Conservation (phyloP, 768 basidiomycete genomes). For the Boletellus ananiceps region DNA sequence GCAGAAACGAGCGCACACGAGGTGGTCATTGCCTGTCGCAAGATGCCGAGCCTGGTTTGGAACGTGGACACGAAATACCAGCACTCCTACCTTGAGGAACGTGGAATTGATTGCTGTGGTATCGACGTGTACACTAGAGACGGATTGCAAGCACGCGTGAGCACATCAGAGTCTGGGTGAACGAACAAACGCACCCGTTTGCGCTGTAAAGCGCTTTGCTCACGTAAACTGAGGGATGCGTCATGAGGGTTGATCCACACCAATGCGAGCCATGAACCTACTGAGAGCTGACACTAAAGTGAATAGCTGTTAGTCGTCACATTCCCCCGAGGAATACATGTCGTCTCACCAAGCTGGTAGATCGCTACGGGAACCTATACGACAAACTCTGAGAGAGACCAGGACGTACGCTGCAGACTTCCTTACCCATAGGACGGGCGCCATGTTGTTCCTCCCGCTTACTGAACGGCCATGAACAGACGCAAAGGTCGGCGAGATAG, state of each 20-base stretch:
- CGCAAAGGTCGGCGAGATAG: not conserved
- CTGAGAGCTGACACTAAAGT: not conserved
- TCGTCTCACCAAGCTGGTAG: conserved; percentile 9
- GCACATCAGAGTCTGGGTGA: not conserved
- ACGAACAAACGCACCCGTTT: conserved; percentile 2
- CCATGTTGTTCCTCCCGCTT: not conserved
- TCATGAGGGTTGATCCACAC: not conserved
- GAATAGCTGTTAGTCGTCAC: not conserved
- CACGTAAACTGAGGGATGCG: conserved; percentile 1
- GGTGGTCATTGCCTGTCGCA: not conserved
- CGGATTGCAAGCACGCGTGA: not conserved
- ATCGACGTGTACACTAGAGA: not conserved
- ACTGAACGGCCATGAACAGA: conserved; percentile 2
- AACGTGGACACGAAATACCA: not conserved
- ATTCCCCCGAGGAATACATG: too few relatives aligned
- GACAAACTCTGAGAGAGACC: not conserved
- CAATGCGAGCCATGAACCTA: not conserved
- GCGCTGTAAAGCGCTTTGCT: not conserved
- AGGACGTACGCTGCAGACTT: not conserved
- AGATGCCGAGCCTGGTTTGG: not conserved
- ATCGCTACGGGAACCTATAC: conserved; percentile 2
- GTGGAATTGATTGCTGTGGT: not conserved
- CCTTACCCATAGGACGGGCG: conserved; percentile 12
- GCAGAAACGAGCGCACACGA: not conserved
- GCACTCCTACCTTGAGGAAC: not conserved